Evolutionary conservation across 2,329 filamentous ascomycete genomes (phyloP), one percentile per base, ranked within the genome.

Genomic region (Ophiostoma quercus): DNA sequence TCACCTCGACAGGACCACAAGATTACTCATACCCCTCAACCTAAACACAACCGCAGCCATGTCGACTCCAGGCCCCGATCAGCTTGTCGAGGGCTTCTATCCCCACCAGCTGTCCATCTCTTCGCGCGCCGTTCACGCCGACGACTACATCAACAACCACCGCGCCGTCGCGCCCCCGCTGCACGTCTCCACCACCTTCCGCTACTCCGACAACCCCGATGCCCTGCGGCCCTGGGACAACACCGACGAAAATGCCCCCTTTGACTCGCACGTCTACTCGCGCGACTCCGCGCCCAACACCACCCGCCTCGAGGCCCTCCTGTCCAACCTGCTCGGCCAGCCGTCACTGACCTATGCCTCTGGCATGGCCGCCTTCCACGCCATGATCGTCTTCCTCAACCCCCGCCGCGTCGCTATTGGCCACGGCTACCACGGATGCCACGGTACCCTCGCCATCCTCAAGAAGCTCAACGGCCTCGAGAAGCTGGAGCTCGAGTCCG

Each of bases 401-500:
- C 95, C 95, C 0, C 88, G 88, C 74, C 88, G 90, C 71, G 81
- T 98, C 70, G 90, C 92, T 74, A 92, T 98, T 73, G 89, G 89
- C 51, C 88, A 85, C 19, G 94, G 93, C 60, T 99, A 98, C 80
- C 95, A 98, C 81, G 95, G 95, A 75, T 96, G 92, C 79, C 92
- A 97, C 79, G 92, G 92, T 72, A 91, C 97, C 39, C 86, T 97
- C 75, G 80, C 80, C 41, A 80, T 98, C 69, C 84, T 96, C 74
- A 80, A 85, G 71, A 91, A 92, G 73, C 86, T 97, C 67, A 92
- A 89, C 34, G 90, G 90, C 0, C 85, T 96, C 34, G 80, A 89
- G 77, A 85, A 90, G 74, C 83, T 97, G 2, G 84, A 88, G 29
- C 84, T 98, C 16, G 86, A 90, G 75, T 70, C 73, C 71, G 74